Base-by-base conservation (phyloP, 176 grass and related monocot genomes). In the Rhynchospora pubera region DNA sequence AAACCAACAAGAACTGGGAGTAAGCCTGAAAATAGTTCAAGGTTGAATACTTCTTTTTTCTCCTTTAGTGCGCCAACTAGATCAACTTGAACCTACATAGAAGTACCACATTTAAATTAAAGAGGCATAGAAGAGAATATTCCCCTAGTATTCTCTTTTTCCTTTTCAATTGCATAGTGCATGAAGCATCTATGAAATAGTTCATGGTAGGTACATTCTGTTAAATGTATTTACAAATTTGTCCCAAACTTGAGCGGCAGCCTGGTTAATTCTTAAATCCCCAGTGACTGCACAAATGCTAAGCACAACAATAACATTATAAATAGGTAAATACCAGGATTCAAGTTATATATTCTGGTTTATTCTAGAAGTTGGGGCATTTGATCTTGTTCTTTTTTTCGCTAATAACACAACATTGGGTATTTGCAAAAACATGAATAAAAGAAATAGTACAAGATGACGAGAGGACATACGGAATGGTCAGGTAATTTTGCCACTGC, bases 71-170 rank as follows among this genome's bases (percentile, higher is more conserved):
- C 81, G 72, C 84, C 83, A 77, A 91, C 82, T 14, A 99, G 77
- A 91, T 99, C 96, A 52, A 87, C 91, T 93, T 95, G 96, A 89
- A 95, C 96, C 96, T 99, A 79, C 84, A 88, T 23, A 83, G 32
- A 81, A 42, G 56, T 57, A 30, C 63, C 48, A 0, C 22, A 55
- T 76, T 76, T 55, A n/a, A 76, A 53, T 76, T 32, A 55, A 55
- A 26, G 13, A 30, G 48, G 24, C 5, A 30, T 55, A 76, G 48
- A 55, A 30, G 48, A 76, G 46, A 75, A 15, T n/a, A n/a, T n/a
- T n/a, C 39, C 5, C 70, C 14, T 28, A 6, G 1, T 11, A 9
- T 43, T 18, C 34, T 69, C 5, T 44, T 69, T 42, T 45, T 67
- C 65, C 65, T 44, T 69, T 42, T 43, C 16, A 69, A 43, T 3